Conservation (phyloP, 2,329 filamentous ascomycete species). For the Raffaelea arxii region DNA sequence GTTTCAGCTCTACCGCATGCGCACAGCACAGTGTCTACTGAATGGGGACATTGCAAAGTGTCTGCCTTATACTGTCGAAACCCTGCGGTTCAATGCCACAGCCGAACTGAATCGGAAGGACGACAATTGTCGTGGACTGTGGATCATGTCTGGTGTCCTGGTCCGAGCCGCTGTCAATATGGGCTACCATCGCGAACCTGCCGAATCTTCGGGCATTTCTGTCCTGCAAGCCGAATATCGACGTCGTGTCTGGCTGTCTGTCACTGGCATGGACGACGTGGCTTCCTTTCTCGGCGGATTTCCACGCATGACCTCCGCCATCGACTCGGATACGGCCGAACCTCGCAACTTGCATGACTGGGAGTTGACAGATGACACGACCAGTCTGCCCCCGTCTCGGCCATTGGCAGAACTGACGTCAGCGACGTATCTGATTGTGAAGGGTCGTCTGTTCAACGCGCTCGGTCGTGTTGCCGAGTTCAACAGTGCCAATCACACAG, state of each 20-base stretch:
- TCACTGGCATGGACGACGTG: slow-evolving; percentile 1
- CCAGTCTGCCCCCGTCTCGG: neutral
- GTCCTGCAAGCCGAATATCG: neutral
- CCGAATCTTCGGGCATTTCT: neutral
- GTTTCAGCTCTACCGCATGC: slow-evolving; percentile 2
- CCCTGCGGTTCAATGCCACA: slow-evolving; percentile 4
- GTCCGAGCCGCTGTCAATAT: slow-evolving; percentile 2
- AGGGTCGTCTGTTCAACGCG: neutral
- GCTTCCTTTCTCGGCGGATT: neutral
- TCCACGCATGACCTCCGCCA: neutral
- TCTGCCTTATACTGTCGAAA: neutral
- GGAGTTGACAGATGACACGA: neutral
- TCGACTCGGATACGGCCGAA: neutral
- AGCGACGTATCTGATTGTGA: slow-evolving; percentile 2
- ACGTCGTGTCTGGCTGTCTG: neutral
- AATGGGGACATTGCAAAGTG: slow-evolving; percentile 4
- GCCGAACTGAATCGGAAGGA: slow-evolving; percentile 4
- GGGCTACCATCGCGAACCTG: slow-evolving; percentile 4
- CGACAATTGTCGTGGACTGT: slow-evolving; percentile 1
- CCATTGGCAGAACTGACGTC: neutral
- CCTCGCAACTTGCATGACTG: slow-evolving; percentile 1
- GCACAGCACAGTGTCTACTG: slow-evolving; percentile 3
- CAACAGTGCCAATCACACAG: neutral
- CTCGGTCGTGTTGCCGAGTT: slow-evolving; percentile 1
- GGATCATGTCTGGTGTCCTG: slow-evolving; percentile 2